phyloP scores from a whole-genome alignment of 306 rosid species.

The Aeschynomene evenia region DNA sequence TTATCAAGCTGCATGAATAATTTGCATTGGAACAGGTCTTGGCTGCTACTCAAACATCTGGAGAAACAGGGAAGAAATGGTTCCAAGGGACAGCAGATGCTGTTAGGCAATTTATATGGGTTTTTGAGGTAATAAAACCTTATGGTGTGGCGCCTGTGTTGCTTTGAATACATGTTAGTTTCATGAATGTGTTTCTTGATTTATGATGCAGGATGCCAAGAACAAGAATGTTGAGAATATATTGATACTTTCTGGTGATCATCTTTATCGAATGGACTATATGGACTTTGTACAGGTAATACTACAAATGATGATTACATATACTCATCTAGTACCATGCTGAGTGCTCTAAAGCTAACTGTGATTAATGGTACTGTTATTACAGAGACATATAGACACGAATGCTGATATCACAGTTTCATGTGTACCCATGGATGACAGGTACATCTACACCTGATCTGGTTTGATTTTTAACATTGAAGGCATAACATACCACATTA shows the following conservation, averaged over 20 bases:
- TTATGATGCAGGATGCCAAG: slow-evolving; percentile 67
- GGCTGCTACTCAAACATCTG: slow-evolving; percentile 96
- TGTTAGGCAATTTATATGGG: slow-evolving; percentile 91
- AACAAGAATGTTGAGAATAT: slow-evolving; percentile 85
- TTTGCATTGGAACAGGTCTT: slow-evolving; percentile 56
- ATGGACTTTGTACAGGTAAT: slow-evolving; percentile 79
- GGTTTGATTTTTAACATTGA: background rate
- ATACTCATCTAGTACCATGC: background rate
- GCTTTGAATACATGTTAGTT: background rate
- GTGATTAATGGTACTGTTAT: slow-evolving; percentile 9
- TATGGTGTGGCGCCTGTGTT: background rate
- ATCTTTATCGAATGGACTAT: slow-evolving; percentile 90
- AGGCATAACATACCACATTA: background rate
- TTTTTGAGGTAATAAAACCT: slow-evolving; percentile 71
- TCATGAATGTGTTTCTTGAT: background rate
- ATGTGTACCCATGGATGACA: slow-evolving; percentile 86
- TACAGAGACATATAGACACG: slow-evolving; percentile 85
- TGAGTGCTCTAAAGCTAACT: slow-evolving; percentile 2
- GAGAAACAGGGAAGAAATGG: slow-evolving; percentile 88
- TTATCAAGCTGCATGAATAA: slow-evolving; percentile 21
- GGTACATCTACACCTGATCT: slow-evolving; percentile 41
- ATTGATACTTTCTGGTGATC: slow-evolving; percentile 89
- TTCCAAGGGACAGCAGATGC: slow-evolving; percentile 98
- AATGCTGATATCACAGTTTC: slow-evolving; percentile 95
- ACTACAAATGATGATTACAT: background rate